Evolutionary conservation across 1,284 basidiomycete genomes (phyloP).

Genomic region (Sphaerobolus stellatus): DNA sequence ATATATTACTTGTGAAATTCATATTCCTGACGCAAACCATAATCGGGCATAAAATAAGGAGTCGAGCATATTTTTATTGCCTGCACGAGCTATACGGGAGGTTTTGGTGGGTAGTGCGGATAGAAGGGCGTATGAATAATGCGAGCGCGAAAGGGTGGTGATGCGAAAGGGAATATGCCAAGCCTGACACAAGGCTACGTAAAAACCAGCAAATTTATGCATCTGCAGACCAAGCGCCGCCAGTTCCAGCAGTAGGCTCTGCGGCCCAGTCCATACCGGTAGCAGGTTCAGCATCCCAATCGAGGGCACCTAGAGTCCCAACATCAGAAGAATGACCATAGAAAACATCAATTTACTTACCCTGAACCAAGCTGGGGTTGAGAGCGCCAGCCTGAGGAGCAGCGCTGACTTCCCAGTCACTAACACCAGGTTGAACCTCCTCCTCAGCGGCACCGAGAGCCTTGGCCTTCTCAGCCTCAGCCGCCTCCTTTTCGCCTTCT

Average conservation of each 20-base stretch:
- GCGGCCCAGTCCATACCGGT: conserved; percentile 79
- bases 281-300: conserved; percentile 78
- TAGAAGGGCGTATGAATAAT: too few relatives aligned
- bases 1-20: too few relatives aligned
- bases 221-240: background rate
- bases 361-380: conserved; percentile 74
- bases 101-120: too few relatives aligned
- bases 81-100: too few relatives aligned
- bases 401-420: conserved; percentile 80
- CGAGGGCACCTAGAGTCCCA: conserved; percentile 60
- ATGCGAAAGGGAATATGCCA: too few relatives aligned
- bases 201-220: too few relatives aligned
- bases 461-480: conserved; percentile 80
- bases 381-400: conserved; percentile 67
- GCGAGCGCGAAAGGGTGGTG: too few relatives aligned
- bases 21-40: too few relatives aligned
- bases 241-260: conserved; percentile 48
- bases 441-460: conserved; percentile 48
- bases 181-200: too few relatives aligned
- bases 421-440: conserved; percentile 47
- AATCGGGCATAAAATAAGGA: too few relatives aligned
- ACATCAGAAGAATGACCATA: conserved; percentile 10
- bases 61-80: too few relatives aligned
- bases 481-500: conserved; percentile 96
- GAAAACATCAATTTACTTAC: conserved; percentile 38